phyloP scores from a whole-genome alignment of 169 alveolate species.

The Plasmodium coatneyi region DNA sequence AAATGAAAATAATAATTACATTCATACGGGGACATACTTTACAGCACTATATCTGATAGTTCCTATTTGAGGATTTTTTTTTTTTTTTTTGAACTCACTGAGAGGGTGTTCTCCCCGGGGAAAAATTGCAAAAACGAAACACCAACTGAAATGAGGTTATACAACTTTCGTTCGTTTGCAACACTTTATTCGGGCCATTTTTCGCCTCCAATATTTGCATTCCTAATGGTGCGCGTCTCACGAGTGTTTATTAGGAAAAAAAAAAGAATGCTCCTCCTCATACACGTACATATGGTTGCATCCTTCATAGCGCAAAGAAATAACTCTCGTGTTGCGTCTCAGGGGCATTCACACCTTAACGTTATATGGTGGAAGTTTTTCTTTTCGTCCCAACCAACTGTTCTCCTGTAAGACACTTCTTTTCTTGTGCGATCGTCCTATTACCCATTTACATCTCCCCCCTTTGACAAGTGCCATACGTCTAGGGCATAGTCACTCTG shows the following conservation, averaged over 20 bases:
- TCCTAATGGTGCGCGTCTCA: not conserved
- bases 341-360: not conserved
- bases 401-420: not conserved
- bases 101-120: not conserved
- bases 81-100: not conserved
- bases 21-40: not conserved
- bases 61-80: not conserved
- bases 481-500: not conserved
- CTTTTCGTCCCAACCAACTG: not conserved
- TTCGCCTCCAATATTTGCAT: not conserved
- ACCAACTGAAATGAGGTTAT: not conserved
- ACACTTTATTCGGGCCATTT: not conserved
- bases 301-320: not conserved
- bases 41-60: not conserved
- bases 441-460: not conserved
- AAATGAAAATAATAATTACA: no score
- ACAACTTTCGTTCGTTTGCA: not conserved
- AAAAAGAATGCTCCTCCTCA: not conserved
- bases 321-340: not conserved
- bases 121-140: not conserved
- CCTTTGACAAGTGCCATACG: not conserved
- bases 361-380: not conserved
- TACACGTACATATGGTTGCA: not conserved
- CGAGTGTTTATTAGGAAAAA: not conserved
- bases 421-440: not conserved